Evolutionary conservation across 2,329 filamentous ascomycete genomes (phyloP), one percentile per base, ranked within the genome.

Genomic region (Didymella keratinophila): DNA sequence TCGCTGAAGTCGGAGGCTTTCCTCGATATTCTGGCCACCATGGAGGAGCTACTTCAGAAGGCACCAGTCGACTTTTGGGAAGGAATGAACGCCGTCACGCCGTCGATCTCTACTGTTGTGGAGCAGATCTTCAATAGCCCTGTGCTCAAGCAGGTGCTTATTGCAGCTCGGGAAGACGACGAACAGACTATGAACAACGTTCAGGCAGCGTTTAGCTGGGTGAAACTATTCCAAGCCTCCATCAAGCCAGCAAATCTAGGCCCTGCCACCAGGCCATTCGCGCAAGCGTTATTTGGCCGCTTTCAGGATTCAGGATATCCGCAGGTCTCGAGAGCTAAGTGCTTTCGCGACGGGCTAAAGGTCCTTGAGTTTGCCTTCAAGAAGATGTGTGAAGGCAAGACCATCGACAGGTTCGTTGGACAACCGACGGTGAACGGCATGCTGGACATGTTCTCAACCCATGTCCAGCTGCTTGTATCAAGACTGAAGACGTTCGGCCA

Each of bases 21-120:
- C 58, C 82, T 87, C 12, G 84, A 88, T 57, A 81, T 95, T 16
- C 82, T 96, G 44, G 86, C 87, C 55, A 87, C 89, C 1, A 84
- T 97, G 60, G 86, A 86, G 43, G 82, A 81, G 12, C 83, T 97
- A 16, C 81, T 97, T 51, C 85, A 88, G 63, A 93, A 91, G 67
- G 89, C 91, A 0, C 85, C 92, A 0, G 85, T 85, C 53, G 90
- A 91, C 43, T 95, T 97, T 68, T 97, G 94, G 94, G 89, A 92
- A 68, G 89, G 92, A 1, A 89, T 96, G 78, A 89, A 90, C 49
- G 86, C 92, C 28, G 91, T 94, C 49, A 89, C 91, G 0, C 89
- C 92, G 3, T 89, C 91, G 1, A 89, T 92, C 4, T 88, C 88
- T 41, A 87, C 89, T 32, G 87, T 98, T 46, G 87, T 92, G n/a